Conservation (phyloP, 2,329 filamentous ascomycete genomes). For the Trichoderma oligosporum region DNA sequence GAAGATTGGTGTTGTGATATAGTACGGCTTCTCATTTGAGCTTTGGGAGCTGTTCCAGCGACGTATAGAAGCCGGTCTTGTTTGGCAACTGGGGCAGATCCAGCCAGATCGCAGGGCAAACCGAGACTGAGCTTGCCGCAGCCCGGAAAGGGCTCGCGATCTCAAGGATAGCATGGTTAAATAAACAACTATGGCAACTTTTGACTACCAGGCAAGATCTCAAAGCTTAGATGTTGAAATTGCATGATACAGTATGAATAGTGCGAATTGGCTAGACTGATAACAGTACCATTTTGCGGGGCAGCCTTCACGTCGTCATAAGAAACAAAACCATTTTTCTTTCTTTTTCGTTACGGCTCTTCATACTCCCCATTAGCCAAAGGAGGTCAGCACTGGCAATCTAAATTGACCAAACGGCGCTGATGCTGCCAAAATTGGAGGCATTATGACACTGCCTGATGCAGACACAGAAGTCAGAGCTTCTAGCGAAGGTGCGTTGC, state of each 20-base stretch:
- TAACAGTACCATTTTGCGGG: conserved; percentile 21
- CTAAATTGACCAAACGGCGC: not conserved
- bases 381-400: not conserved
- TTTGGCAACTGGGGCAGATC: conserved; percentile 31
- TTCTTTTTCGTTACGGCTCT: not conserved
- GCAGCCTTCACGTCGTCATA: conserved; percentile 13
- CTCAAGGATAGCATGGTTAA: conserved; percentile 30
- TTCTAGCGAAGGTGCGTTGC: conserved; percentile 44
- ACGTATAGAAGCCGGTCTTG: conserved; percentile 22
- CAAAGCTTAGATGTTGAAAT: not conserved
- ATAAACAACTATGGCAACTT: not conserved
- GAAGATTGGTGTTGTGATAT: conserved; percentile 95
- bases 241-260: conserved; percentile 18
- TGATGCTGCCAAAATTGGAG: not conserved
- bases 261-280: conserved; percentile 21
- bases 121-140: conserved; percentile 24
- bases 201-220: not conserved
- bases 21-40: conserved; percentile 69
- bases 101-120: conserved; percentile 24
- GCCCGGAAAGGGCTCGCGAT: conserved; percentile 27
- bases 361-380: not conserved
- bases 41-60: conserved; percentile 35
- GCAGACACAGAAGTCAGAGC: conserved; percentile 43
- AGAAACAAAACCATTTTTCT: not conserved
- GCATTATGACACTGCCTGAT: conserved; percentile 36